phyloP scores from a whole-genome alignment of 768 basidiomycete genomes.

The Paxillus involutus region DNA sequence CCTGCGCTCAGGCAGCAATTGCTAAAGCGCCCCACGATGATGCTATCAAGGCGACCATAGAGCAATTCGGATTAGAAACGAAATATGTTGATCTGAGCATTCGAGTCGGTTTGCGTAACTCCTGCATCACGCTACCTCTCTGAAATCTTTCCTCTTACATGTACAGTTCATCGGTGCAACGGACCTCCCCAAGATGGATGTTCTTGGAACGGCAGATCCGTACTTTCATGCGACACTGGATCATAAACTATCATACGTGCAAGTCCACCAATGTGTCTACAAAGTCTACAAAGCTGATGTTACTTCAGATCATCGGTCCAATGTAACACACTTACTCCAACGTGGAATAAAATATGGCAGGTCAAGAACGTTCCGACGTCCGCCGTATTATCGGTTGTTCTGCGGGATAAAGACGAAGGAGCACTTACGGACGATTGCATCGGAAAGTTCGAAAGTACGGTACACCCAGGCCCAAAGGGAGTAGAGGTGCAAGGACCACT shows the following conservation, averaged over 20 bases:
- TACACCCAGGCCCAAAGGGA: constrained; percentile 62
- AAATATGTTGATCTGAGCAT: constrained; percentile 60
- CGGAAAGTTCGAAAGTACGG: constrained; percentile 56
- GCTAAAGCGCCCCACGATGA: constrained; percentile 31
- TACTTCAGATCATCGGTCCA: constrained; percentile 62
- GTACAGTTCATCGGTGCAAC: constrained; percentile 69
- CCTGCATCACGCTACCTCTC: not conserved
- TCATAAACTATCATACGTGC: constrained; percentile 63
- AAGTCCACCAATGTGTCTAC: constrained; percentile 24
- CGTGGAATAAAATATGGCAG: constrained; percentile 77
- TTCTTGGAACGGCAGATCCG: constrained; percentile 62
- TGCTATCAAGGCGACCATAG: constrained; percentile 29
- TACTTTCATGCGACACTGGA: constrained; percentile 73
- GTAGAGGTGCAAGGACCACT: constrained; percentile 56
- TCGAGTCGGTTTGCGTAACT: constrained; percentile 16
- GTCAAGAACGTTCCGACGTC: constrained; percentile 69
- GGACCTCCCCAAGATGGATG: constrained; percentile 68
- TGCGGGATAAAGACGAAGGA: constrained; percentile 71
- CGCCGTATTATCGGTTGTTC: constrained; percentile 57
- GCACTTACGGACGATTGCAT: constrained; percentile 59
- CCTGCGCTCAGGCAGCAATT: not conserved
- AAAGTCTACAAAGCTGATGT: not conserved
- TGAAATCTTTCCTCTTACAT: constrained; percentile 1
- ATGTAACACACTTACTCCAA: constrained; percentile 52
- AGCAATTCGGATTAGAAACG: constrained; percentile 34